A percentile compares a stretch with the other conserved stretches of the same genome.
Evolutionary conservation across 176 grass and related monocot genomes (phyloP).

Genomic region (Eragrostis nindensis): DNA sequence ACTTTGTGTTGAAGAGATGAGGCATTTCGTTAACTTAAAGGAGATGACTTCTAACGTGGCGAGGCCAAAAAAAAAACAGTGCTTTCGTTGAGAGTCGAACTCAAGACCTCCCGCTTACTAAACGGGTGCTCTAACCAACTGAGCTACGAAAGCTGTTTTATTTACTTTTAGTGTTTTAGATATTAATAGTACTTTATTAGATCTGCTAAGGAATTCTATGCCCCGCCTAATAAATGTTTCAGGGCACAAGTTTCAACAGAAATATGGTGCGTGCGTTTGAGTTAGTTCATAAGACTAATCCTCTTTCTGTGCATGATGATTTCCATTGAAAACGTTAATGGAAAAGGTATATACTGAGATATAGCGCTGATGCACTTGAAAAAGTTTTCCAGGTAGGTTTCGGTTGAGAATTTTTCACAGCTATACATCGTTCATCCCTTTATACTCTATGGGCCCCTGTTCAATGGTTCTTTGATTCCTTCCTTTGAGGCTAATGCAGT

Average conservation of each 20-base stretch:
- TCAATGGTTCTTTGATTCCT: slow-evolving; percentile 56
- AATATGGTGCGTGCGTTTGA: too few species aligned
- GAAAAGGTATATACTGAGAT: too few species aligned
- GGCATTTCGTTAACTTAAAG: too few species aligned
- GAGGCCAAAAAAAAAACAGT: background rate
- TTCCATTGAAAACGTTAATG: too few species aligned
- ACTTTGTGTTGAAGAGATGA: background rate
- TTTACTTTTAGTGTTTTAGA: too few species aligned
- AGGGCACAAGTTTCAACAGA: too few species aligned
- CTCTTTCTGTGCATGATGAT: background rate
- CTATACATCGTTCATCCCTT: slow-evolving; percentile 31
- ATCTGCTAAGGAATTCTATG: too few species aligned
- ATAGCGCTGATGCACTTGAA: too few species aligned
- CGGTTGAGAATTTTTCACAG: slow-evolving; percentile 29
- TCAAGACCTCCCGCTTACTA: slow-evolving; percentile 99
- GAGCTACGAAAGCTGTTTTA: slow-evolving; percentile 66
- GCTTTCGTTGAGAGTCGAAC: slow-evolving; percentile 85
- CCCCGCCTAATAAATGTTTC: too few species aligned
- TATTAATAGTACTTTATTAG: too few species aligned
- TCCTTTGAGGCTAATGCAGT: slow-evolving; percentile 55
- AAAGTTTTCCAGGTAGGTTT: background rate
- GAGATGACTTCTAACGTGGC: too few species aligned
- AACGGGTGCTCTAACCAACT: slow-evolving; percentile 98
- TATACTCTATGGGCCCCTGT: slow-evolving; percentile 29
- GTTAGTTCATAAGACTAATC: too few species aligned